These are phyloP conservation scores for Yarrowia sp. DNA, from an alignment of 805 yeast genomes.

Conservation along the genomic window DNA sequence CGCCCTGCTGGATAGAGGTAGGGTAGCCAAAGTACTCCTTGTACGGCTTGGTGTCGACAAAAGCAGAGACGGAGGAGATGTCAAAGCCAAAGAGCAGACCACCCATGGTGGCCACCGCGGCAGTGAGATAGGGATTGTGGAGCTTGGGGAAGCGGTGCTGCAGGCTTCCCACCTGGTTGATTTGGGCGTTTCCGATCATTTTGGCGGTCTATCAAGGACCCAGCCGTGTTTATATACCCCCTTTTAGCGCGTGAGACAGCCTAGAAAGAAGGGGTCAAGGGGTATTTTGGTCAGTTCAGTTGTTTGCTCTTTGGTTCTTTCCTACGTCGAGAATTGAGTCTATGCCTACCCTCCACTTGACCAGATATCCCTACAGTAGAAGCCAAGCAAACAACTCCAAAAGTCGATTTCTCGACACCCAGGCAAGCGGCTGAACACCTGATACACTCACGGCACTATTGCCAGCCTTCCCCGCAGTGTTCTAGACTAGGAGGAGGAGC, in stretches of 20 bases:
- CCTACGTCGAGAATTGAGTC: too few species aligned
- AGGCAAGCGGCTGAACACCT: conserved; percentile 16
- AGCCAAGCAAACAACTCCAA: too few species aligned
- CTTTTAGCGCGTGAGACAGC: background rate
- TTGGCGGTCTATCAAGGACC: background rate
- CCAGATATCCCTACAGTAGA: too few species aligned
- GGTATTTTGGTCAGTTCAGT: too few species aligned
- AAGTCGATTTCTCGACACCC: too few species aligned
- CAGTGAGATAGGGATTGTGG: conserved; percentile 57
- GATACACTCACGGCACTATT: background rate
- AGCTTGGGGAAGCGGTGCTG: conserved; percentile 33
- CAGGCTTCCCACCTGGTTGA: background rate
- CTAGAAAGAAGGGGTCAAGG: background rate
- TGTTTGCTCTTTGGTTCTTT: too few species aligned
- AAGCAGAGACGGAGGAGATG: conserved; percentile 72
- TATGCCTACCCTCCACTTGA: too few species aligned
- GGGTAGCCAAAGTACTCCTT: conserved; percentile 53
- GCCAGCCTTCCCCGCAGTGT: background rate
- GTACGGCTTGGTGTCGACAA: conserved; percentile 53
- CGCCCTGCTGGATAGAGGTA: conserved; percentile 59
- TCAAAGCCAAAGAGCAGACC: conserved; percentile 79
- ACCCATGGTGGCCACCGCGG: conserved; percentile 59
- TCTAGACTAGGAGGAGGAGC: background rate
- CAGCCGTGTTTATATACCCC: background rate
- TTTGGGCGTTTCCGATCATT: background rate